Base-by-base conservation (phyloP, 495 filamentous ascomycete genomes). In the Recurvomyces mirabilis region DNA sequence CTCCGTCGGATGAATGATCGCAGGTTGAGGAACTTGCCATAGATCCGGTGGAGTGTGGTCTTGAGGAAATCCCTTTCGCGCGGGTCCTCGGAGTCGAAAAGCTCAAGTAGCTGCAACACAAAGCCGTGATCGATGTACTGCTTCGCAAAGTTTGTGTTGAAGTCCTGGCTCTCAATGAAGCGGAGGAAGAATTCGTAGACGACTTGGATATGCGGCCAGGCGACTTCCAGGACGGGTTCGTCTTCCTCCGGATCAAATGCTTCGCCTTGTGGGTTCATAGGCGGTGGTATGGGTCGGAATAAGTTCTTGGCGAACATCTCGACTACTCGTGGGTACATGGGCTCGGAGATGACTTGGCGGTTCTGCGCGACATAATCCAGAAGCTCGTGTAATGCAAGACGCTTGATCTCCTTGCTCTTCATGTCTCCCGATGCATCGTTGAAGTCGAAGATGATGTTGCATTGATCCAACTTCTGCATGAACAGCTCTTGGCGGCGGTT, bases 371-470 rank as follows among this genome's bases (percentile, higher is more conserved):
- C 89, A 58, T 99, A 99, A 60, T 99, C 91, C 38, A 99, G 72
- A 22, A 99, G 73, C 59, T 99, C 91, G 57, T 99, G 91, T 31
- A 99, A 75, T 35, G 91, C 93, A 57, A 99, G 66, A 54, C 91
- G 77, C 72, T 99, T 99, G 71, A 99, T 95, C 66, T 99, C 91
- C 64, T 99, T 99, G n/a, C 89, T 93, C 62, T 96, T 96, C 89
- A 96, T 96, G 56, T 99, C 91, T 41, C 80, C 88, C 48, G 85
- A 93, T 29, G 93, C 87, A 59, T 99, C 91, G 63, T 95, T 99
- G 68, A 99, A 99, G 64, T 99, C 91, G 57, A 99, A 99, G 54
- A 99, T 99, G 65, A 99, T 93, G 59, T 99, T 99, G 70, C 91
- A 99, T 64, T 99, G 91, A 58, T 96, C 91, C 57, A 99, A 93